Conservation (phyloP, 2,329 filamentous ascomycete species). For the Aspergillus felis region DNA sequence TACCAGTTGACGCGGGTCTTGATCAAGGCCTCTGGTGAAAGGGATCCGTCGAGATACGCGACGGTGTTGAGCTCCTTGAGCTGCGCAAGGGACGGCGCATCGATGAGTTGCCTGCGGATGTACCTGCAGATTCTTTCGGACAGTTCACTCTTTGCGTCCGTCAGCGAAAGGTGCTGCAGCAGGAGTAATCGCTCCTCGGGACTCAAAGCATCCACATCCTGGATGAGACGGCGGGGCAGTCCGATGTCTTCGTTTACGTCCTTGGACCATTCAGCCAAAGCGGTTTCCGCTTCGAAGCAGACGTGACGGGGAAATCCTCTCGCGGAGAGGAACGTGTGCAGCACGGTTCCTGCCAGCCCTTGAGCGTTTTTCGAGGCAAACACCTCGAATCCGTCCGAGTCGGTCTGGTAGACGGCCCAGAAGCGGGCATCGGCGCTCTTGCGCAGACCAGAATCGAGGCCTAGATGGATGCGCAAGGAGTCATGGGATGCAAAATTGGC, state of each 20-base stretch:
- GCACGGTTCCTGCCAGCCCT: slow-evolving; percentile 40
- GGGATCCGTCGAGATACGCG: slow-evolving; percentile 40
- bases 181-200: slow-evolving; percentile 40
- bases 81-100: slow-evolving; percentile 37
- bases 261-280: slow-evolving; percentile 34
- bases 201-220: slow-evolving; percentile 42
- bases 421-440: slow-evolving; percentile 35
- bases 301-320: slow-evolving; percentile 37
- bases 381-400: slow-evolving; percentile 33
- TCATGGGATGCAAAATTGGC: slow-evolving; percentile 24
- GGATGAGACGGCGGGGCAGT: slow-evolving; percentile 37
- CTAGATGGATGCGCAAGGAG: slow-evolving; percentile 30
- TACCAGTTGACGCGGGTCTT: slow-evolving; percentile 43
- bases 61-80: slow-evolving; percentile 38
- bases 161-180: slow-evolving; percentile 35
- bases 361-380: slow-evolving; percentile 44
- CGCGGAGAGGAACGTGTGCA: slow-evolving; percentile 46
- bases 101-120: slow-evolving; percentile 33
- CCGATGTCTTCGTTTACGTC: slow-evolving; percentile 24
- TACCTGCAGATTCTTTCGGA: slow-evolving; percentile 29
- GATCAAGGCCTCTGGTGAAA: slow-evolving; percentile 34
- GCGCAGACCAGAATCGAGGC: slow-evolving; percentile 41
- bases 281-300: slow-evolving; percentile 39
- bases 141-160: slow-evolving; percentile 25
- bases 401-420: slow-evolving; percentile 39